A percentile compares a stretch with the other conserved stretches of the same genome.
Conservation (phyloP, 2,329 filamentous ascomycete species). For the Aspergillus unguis region DNA sequence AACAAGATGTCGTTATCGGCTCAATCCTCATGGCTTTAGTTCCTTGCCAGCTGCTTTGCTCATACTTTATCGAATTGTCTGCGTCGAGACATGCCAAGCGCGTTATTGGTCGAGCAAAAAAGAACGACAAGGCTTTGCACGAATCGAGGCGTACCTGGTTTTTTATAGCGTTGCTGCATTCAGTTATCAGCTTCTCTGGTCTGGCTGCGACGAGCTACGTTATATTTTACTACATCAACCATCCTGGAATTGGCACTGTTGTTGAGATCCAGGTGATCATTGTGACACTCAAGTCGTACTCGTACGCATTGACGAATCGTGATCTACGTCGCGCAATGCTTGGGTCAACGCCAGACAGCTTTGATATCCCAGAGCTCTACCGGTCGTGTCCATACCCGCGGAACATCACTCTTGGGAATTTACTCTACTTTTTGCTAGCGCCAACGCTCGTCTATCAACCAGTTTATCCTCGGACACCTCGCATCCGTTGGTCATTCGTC, state of each 20-base stretch:
- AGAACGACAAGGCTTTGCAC: conserved; percentile 55
- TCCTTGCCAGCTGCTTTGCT: conserved; percentile 84
- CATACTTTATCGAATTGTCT: conserved; percentile 81
- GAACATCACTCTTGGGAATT: conserved; percentile 84
- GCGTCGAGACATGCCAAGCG: conserved; percentile 76
- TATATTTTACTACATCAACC: conserved; percentile 88
- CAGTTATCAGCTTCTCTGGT: conserved; percentile 76
- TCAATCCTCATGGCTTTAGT: conserved; percentile 79
- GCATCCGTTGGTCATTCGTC: conserved; percentile 84
- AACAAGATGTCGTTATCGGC: conserved; percentile 72
- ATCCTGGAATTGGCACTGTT: conserved; percentile 87
- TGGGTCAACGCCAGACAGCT: conserved; percentile 67
- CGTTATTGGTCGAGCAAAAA: conserved; percentile 58
- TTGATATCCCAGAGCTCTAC: conserved; percentile 77
- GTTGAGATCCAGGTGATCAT: conserved; percentile 90
- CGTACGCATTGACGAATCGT: conserved; percentile 94
- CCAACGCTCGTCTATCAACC: conserved; percentile 96
- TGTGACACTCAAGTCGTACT: conserved; percentile 93
- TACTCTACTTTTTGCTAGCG: conserved; percentile 97
- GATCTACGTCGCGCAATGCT: conserved; percentile 89
- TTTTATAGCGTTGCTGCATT: conserved; percentile 74
- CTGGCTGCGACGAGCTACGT: conserved; percentile 76
- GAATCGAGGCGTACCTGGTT: conserved; percentile 74
- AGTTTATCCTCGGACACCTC: conserved; percentile 80
- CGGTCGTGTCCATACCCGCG: conserved; percentile 77